phyloP scores from a whole-genome alignment of 2,329 filamentous ascomycete genomes.

The Paraphoma sp. region DNA sequence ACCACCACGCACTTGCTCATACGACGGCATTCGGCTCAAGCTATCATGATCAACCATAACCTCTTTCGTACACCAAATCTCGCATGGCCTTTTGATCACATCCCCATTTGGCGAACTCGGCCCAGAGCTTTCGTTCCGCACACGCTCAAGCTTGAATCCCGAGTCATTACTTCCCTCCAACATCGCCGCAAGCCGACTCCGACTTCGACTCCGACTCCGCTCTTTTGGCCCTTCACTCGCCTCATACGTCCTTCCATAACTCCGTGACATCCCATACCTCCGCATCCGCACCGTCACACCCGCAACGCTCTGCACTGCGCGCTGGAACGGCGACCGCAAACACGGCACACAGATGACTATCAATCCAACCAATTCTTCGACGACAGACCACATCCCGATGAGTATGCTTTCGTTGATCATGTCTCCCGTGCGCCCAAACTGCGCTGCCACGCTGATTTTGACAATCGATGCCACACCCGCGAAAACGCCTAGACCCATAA shows the following conservation, averaged over 20 bases:
- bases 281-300: constrained; percentile 5
- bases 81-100: neutral
- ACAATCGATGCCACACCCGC: constrained; percentile 25
- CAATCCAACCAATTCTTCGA: constrained; percentile 30
- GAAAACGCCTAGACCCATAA: constrained; percentile 30
- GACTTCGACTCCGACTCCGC: constrained; percentile 2
- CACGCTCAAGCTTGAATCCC: constrained; percentile 7
- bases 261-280: constrained; percentile 2
- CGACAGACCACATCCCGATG: constrained; percentile 27
- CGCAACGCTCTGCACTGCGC: constrained; percentile 15
- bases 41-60: constrained; percentile 13
- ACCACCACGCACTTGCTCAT: constrained; percentile 2
- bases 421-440: constrained; percentile 20
- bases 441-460: constrained; percentile 20
- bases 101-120: neutral
- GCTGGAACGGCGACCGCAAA: constrained; percentile 26
- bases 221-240: neutral
- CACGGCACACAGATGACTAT: constrained; percentile 33
- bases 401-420: constrained; percentile 18
- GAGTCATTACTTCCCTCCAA: neutral
- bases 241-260: constrained; percentile 11
- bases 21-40: constrained; percentile 10
- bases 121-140: neutral
- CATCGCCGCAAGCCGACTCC: constrained; percentile 3
- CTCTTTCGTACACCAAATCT: constrained; percentile 21